Base-by-base conservation (phyloP, 164 flowering plant species). In the Magnolia kwangsiensis region DNA sequence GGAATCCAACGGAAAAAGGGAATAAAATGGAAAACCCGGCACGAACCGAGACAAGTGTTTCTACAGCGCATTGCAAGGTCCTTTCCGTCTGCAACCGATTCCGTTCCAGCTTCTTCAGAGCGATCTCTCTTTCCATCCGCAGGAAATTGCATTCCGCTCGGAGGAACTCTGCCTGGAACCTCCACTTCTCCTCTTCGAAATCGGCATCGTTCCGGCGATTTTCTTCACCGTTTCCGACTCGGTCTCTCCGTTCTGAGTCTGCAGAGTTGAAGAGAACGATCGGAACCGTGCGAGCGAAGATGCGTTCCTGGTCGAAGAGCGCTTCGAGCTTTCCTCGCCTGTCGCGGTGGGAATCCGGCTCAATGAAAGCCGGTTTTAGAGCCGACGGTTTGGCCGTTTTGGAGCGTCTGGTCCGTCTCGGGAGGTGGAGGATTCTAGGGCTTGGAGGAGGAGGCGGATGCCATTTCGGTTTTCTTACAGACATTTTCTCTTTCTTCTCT, bases 141-240 rank as follows among this genome's bases (percentile, higher is more conserved):
- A 94, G 75, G 77, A 92, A 81, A 75, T 87, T 86, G 74, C 98
- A 94, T 76, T 92, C 97, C 4, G 97, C 97, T 75, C 97, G 86
- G 79, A 94, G 82, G 72, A 91, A 88, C 86, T 95, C 98, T 9
- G 92, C 89, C 72, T 92, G 95, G 77, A 92, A 88, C 84, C 81
- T 84, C 93, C 95, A 90, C 67, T 84, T 83, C 79, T 87, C 92
- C 50, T 82, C 89, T 23, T 50, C 83, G 7, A 66, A 51, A 50
- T 61, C 78, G 0, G 45, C 45, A 37, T 37, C 45, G 45, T 37
- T 37, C 10, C 67, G 76, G 27, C 84, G 69, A 2, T 78, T 74
- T 23, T 45, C 77, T 72, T 76, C 84, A 2, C 63, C 64, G 20
- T 67, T 81, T 14, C 76, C 84, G 8, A 81, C 89, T 75, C 86